Conservation (phyloP, 1,284 basidiomycete species). For the Chondrostereum purpureum region DNA sequence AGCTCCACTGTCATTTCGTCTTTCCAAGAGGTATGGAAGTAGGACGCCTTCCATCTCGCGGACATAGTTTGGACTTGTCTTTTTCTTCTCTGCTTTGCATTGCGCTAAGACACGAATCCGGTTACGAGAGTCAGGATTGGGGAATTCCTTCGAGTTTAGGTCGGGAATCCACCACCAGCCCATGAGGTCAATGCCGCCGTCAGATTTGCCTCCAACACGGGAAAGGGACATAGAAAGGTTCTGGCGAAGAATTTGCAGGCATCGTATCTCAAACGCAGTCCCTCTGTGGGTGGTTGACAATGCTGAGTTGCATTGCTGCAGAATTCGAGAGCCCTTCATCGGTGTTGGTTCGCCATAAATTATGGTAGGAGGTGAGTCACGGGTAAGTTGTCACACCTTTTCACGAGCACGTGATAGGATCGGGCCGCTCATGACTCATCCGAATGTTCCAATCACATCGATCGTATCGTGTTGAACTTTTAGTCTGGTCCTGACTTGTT, state of each 20-base stretch:
- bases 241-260: slow-evolving; percentile 52
- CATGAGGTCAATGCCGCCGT: slow-evolving; percentile 83
- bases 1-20: slow-evolving; percentile 6
- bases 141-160: slow-evolving; percentile 3
- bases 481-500: neutral
- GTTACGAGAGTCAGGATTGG: slow-evolving; percentile 18
- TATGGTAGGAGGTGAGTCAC: too few species aligned
- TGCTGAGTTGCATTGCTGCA: neutral
- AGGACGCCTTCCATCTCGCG: slow-evolving; percentile 86
- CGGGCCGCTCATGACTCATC: too few species aligned
- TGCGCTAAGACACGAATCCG: slow-evolving; percentile 78
- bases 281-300: slow-evolving; percentile 41
- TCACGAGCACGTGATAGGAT: too few species aligned
- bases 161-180: slow-evolving; percentile 89
- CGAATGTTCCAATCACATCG: too few species aligned
- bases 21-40: slow-evolving; percentile 36
- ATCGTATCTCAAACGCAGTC: slow-evolving; percentile 69
- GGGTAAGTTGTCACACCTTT: too few species aligned
- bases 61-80: slow-evolving; percentile 70
- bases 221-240: slow-evolving; percentile 75
- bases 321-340: too few species aligned
- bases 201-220: slow-evolving; percentile 74
- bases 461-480: too few species aligned
- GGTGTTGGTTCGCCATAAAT: too few species aligned
- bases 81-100: slow-evolving; percentile 85